Evolutionary conservation across 1,284 basidiomycete genomes (phyloP).

Genomic region (Ustilago cynodontis): DNA sequence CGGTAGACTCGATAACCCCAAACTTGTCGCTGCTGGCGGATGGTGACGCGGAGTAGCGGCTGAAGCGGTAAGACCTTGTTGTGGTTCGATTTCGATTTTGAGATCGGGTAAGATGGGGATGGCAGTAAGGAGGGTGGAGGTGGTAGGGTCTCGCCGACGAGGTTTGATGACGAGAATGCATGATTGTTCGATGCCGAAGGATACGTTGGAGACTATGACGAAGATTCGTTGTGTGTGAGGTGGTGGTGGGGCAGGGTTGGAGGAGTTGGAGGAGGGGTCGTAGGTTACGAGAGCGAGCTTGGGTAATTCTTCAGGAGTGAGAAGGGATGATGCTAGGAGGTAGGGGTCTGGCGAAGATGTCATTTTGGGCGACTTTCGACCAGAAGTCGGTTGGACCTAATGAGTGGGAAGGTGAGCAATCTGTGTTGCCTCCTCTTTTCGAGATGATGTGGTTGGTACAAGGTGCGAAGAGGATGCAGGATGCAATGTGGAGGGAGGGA

Average conservation of each 20-base stretch:
- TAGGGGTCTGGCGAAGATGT: slow-evolving; percentile 39
- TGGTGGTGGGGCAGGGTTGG: not conserved
- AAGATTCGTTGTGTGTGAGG: slow-evolving; percentile 45
- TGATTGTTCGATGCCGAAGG: slow-evolving; percentile 37
- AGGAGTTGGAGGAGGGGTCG: slow-evolving; percentile 3
- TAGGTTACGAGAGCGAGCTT: slow-evolving; percentile 50
- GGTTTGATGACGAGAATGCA: slow-evolving; percentile 49
- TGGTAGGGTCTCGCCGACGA: slow-evolving; percentile 26
- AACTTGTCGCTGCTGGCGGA: slow-evolving; percentile 17
- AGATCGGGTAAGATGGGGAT: slow-evolving; percentile 48
- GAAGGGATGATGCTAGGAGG: slow-evolving; percentile 44
- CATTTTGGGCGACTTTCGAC: slow-evolving; percentile 11
- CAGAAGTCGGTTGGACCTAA: not conserved
- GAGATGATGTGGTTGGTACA: too few species aligned
- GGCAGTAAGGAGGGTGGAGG: slow-evolving; percentile 28
- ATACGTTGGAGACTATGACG: slow-evolving; percentile 49
- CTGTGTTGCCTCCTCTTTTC: too few species aligned
- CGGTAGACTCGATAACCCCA: slow-evolving; percentile 28
- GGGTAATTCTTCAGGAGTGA: slow-evolving; percentile 47
- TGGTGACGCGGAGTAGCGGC: slow-evolving; percentile 24
- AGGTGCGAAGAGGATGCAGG: not conserved
- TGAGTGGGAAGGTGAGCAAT: too few species aligned
- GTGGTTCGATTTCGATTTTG: slow-evolving; percentile 39
- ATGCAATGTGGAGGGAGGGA: slow-evolving; percentile 28
- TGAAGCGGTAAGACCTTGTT: slow-evolving; percentile 31